Base-by-base conservation (phyloP, 2,329 filamentous ascomycete species). In the Cordyceps cateniannulata region DNA sequence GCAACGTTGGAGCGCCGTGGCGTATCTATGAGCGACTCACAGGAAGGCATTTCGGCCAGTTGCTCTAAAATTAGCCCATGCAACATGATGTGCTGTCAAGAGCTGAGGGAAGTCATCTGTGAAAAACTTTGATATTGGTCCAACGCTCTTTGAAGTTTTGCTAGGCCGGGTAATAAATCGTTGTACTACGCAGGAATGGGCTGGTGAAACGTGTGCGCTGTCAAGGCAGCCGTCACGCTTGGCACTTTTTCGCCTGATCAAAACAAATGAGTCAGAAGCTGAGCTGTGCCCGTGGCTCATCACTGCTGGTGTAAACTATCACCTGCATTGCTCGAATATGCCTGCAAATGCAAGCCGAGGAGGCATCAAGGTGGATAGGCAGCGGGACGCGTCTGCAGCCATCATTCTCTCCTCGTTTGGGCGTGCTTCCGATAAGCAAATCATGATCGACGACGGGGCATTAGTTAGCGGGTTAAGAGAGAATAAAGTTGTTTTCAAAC, bases 311-410 rank as follows among this genome's bases (percentile, higher is more conserved):
- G 54, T 48, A 25, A 20, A 48, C 1, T 48, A 48, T 57, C 44
- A 14, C 29, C 54, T 57, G 54, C 54, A 48, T 48, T 47, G 27
- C 16, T 20, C n/a, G 14, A 22, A 29, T 56, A 32, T 25, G 42
- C 40, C 20, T 56, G 53, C 53, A 56, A 42, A 56, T 47, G 53
- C 53, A 56, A 47, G 42, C 53, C 14, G 25, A 20, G 29, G 42
- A n/a, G n/a, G 44, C 44, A 57, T 35, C 44, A 57, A 16, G 54
- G 54, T 57, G 54, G 44, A 29, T 48, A 57, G 44, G 40, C 4
- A 24, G 44, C 54, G 54, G 27, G 44, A 57, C 42, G 54, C 42
- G 54, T 57, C 27, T 48, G 42, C 42, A 48, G 54, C 18, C 48
- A 18, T 50, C 32, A 35, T 35, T 35, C 32, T 35, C 32, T 27